Base-by-base conservation (phyloP, 768 basidiomycete species). In the Fistulinella prunicolor region DNA sequence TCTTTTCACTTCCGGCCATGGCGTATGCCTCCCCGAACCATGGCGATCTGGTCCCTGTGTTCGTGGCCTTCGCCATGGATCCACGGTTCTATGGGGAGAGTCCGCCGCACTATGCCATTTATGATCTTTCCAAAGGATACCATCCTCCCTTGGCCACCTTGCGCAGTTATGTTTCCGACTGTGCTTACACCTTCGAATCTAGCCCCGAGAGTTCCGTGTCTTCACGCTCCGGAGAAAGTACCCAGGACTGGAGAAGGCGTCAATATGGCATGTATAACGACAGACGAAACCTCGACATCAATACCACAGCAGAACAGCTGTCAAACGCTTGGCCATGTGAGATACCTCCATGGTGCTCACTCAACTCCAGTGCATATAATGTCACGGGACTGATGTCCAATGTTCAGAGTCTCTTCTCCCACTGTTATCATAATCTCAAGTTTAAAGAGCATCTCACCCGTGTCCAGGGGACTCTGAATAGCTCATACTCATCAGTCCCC, bases 1-100 rank as follows among this genome's bases (percentile, higher is more conserved):
- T 56, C 7, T 70, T 70, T 29, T 56, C 59, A 9, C 53, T 70
- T 9, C 53, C 65, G 16, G 58, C 66, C 3, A 56, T 69, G 57
- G 54, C 46, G 28, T 71, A 67, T 49, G 36, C 49, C 13, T 64
- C 60, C 8, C 47, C 56, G 8, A 9, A 45, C 0, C 24, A 46
- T 13, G 24, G 42, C 3, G 45, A 48, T 10, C 51, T 67, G 13
- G 49, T 68, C 3, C 55, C 61, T 0, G 59, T 64, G 4, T 38
- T 72, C 3, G 38, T 72, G 10, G 60, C 71, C 3, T 67, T 70
- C 43, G 53, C 55, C 1, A 43, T 60, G 4, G 42, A 52, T n/a
- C n/a, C 57, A 14, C 52, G 42, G n/a, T 38, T 50, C 47, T 22
- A 21, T n/a, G 2, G 0, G 9, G 43, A 41, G 20, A 5, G 40